These are phyloP conservation scores for Diphasiastrum complanatum DNA, from an alignment of 83 land plant species.

Conservation along the genomic window DNA sequence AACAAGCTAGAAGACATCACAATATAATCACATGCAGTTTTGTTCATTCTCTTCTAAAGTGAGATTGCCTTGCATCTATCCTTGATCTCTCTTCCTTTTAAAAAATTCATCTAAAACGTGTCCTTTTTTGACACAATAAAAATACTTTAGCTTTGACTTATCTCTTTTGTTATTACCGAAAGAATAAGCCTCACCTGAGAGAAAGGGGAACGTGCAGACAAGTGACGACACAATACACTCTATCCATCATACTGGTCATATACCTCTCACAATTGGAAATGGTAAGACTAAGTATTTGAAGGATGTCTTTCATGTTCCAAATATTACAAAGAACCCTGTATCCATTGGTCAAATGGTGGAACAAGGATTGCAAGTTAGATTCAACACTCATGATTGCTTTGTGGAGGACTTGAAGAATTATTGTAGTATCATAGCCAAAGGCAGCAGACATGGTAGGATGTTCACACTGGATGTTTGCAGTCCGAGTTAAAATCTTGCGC, in stretches of 20 bases:
- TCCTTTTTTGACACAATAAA: no score
- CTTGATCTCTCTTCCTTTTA: no score
- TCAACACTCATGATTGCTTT: neutral
- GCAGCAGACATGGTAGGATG: neutral
- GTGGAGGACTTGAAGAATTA: neutral
- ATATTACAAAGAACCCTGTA: neutral
- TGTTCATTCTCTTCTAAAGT: no score
- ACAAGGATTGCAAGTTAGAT: neutral
- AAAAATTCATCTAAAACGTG: no score
- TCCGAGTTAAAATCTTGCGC: neutral
- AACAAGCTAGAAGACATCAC: no score
- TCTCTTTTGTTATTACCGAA: no score
- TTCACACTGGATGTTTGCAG: neutral
- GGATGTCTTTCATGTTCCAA: slow-evolving; percentile 5
- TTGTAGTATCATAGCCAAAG: neutral
- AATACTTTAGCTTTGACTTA: no score
- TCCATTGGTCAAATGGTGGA: slow-evolving; percentile 5
- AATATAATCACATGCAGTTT: no score
- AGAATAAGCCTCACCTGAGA: no score
- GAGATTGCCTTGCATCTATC: no score
- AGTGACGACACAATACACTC: no score
- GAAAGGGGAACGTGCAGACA: no score
- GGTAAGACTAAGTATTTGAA: neutral
- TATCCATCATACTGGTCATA: neutral
- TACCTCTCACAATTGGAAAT: neutral